Conservation (phyloP, 257 asterid genomes). For the Plantago elongata region DNA sequence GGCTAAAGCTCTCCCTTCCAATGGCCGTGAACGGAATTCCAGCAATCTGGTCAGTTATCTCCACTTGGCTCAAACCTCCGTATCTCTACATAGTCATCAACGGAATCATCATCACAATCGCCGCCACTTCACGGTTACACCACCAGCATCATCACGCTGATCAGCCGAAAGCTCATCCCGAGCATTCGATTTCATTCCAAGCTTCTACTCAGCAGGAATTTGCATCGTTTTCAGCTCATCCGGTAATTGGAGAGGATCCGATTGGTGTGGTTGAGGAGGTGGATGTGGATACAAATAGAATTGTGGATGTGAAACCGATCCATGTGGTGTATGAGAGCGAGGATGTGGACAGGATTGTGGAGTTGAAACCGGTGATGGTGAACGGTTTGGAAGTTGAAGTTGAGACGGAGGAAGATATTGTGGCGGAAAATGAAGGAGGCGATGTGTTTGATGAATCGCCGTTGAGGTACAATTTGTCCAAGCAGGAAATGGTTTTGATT, state of each 20-base stretch:
- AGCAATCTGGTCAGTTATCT: constrained; percentile 33
- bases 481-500: constrained; percentile 16
- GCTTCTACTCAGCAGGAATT: constrained; percentile 33
- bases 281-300: constrained; percentile 4
- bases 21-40: constrained; percentile 33
- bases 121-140: constrained; percentile 53
- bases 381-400: constrained; percentile 32
- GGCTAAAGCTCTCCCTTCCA: constrained; percentile 36
- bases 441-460: constrained; percentile 25
- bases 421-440: constrained; percentile 21
- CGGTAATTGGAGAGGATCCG: constrained; percentile 17
- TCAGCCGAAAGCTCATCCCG: constrained; percentile 3
- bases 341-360: constrained; percentile 22
- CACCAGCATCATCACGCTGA: constrained; percentile 25
- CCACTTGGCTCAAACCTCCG: constrained; percentile 61
- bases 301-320: constrained; percentile 32
- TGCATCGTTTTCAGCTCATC: constrained; percentile 12
- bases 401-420: constrained; percentile 21
- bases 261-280: constrained; percentile 17
- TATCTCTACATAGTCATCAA: constrained; percentile 63
- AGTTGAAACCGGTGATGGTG: constrained; percentile 41
- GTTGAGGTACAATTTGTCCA: constrained; percentile 9
- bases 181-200: constrained; percentile 29
- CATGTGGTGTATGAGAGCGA: constrained; percentile 20
- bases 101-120: constrained; percentile 66